Evolutionary conservation across 257 asterid species (phyloP).

Genomic region (Lycium barbarum): DNA sequence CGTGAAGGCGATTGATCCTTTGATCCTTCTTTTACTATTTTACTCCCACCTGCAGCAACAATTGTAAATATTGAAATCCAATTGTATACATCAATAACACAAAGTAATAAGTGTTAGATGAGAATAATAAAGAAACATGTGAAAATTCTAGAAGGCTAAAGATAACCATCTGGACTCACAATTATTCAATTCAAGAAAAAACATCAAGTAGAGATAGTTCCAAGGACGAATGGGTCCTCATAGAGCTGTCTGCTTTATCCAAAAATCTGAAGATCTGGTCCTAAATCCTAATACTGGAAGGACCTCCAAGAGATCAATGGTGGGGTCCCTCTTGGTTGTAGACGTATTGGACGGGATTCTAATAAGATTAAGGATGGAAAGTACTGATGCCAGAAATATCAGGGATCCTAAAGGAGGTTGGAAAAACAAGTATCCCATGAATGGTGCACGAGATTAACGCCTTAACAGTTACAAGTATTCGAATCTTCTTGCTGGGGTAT

Average conservation of each 20-base stretch:
- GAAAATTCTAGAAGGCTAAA: neutral
- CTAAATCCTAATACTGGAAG: neutral
- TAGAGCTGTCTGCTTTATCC: neutral
- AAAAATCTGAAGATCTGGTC: neutral
- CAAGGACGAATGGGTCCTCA: neutral
- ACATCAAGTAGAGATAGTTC: neutral
- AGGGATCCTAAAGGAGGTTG: neutral
- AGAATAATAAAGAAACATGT: neutral
- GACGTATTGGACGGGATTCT: neutral
- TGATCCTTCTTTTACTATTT: constrained; percentile 47
- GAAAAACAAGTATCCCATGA: constrained; percentile 21
- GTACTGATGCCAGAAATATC: neutral
- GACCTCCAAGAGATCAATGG: neutral
- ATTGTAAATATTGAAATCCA: neutral
- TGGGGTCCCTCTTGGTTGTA: neutral
- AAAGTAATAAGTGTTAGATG: neutral
- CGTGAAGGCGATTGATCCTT: constrained; percentile 45
- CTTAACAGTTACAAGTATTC: neutral
- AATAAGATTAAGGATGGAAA: constrained; percentile 10
- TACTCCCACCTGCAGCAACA: constrained; percentile 52
- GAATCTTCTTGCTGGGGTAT: neutral
- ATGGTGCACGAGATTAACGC: neutral
- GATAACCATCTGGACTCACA: neutral
- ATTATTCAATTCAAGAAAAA: neutral
- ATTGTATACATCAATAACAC: neutral